Percentiles rank a stretch among this genome's conserved stretches.
phyloP scores from a whole-genome alignment of 306 rosid species.

The Prunus fruticosa region DNA sequence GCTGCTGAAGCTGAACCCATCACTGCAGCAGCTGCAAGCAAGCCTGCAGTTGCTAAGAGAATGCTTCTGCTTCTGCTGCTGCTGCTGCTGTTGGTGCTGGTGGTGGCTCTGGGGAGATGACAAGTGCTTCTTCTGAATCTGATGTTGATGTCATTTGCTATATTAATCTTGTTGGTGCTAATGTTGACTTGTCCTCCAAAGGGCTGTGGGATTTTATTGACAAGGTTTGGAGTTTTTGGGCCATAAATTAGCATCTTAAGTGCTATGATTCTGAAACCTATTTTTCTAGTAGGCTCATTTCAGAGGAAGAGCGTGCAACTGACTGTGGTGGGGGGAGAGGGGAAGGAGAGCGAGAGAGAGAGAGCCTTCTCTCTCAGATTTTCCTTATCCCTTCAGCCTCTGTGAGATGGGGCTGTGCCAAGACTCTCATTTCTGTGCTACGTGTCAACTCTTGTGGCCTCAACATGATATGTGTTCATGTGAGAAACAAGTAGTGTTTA shows the following conservation, averaged over 20 bases:
- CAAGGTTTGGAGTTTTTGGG: slow-evolving; percentile 12
- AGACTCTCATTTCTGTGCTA: background rate
- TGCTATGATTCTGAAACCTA: background rate
- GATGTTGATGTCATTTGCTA: background rate
- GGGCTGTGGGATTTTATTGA: background rate
- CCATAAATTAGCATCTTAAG: slow-evolving; percentile 33
- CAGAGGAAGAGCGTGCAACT: background rate
- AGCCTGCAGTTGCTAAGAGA: slow-evolving; percentile 27
- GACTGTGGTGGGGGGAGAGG: background rate
- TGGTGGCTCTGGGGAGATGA: slow-evolving; percentile 17
- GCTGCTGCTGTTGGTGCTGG: background rate
- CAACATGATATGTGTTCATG: background rate
- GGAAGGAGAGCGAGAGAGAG: too few species aligned
- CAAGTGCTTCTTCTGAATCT: background rate
- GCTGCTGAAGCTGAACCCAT: slow-evolving; percentile 26
- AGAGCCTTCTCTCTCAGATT: background rate
- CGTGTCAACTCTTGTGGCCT: slow-evolving; percentile 11
- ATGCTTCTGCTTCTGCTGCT: slow-evolving; percentile 1
- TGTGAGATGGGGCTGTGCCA: slow-evolving; percentile 11
- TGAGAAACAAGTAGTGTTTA: background rate
- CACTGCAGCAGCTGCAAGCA: slow-evolving; percentile 44
- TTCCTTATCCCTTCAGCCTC: slow-evolving; percentile 9
- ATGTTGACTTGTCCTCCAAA: background rate
- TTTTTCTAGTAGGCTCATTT: background rate
- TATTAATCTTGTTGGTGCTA: background rate